A percentile compares a stretch with the other conserved stretches of the same genome.
phyloP scores from a whole-genome alignment of 352 stramenopile genomes.

The Phytophthora multivora region DNA sequence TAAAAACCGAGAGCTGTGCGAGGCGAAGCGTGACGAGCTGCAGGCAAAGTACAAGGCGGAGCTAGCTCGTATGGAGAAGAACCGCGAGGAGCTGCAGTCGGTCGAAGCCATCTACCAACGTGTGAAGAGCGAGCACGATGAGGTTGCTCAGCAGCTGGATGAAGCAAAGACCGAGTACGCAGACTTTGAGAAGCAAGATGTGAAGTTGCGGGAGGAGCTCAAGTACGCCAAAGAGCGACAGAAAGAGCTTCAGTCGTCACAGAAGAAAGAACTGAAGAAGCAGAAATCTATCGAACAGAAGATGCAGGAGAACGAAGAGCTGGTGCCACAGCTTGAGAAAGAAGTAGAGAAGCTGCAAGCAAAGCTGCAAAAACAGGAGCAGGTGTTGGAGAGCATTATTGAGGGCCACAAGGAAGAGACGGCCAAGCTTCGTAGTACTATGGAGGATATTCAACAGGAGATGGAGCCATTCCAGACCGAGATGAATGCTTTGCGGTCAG shows the following conservation, averaged over 20 bases:
- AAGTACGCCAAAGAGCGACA: constrained; percentile 95
- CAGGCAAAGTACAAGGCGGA: constrained; percentile 81
- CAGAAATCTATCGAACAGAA: constrained; percentile 84
- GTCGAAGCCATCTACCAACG: constrained; percentile 86
- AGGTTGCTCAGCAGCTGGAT: constrained; percentile 85
- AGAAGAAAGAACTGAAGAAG: constrained; percentile 93
- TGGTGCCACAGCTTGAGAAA: constrained; percentile 90
- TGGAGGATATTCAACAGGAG: constrained; percentile 81
- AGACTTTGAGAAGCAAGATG: constrained; percentile 97
- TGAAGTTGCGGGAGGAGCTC: constrained; percentile 97
- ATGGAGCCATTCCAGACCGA: constrained; percentile 77
- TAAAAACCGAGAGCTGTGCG: constrained; percentile 76
- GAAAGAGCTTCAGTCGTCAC: constrained; percentile 91
- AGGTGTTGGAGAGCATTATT: constrained; percentile 86
- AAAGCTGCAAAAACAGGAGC: constrained; percentile 86
- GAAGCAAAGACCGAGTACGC: constrained; percentile 93
- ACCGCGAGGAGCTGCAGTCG: constrained; percentile 76
- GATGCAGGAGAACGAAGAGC: constrained; percentile 85
- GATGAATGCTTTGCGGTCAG: constrained; percentile 72
- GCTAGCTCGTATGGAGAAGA: constrained; percentile 74
- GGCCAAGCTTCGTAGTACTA: constrained; percentile 63
- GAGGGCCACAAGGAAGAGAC: constrained; percentile 83
- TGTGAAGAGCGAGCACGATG: constrained; percentile 86
- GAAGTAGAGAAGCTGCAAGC: constrained; percentile 71
- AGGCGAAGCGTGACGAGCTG: constrained; percentile 66